phyloP scores from a whole-genome alignment of 345 rosid species.

The Clarkia xantiana region DNA sequence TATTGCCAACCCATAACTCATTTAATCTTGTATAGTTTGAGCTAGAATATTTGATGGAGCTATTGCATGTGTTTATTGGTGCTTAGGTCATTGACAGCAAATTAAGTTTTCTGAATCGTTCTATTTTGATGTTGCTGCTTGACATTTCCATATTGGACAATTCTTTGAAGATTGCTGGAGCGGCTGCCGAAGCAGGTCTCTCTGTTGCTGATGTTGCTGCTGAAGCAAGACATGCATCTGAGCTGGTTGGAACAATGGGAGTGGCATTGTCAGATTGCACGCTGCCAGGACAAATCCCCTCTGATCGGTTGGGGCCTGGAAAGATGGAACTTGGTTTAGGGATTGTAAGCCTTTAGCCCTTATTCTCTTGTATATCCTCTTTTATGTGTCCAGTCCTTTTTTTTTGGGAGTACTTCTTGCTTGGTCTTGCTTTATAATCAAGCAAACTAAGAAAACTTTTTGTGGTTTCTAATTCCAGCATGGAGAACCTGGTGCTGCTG shows the following conservation, averaged over 20 bases:
- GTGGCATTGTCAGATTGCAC: constrained; percentile 89
- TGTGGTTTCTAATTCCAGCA: constrained; percentile 40
- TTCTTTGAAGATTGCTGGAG: constrained; percentile 71
- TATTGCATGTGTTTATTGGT: too few relatives aligned
- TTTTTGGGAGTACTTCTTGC: too few relatives aligned
- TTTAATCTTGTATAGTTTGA: too few relatives aligned
- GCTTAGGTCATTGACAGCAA: too few relatives aligned
- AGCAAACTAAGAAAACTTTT: background rate
- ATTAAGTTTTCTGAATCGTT: too few relatives aligned
- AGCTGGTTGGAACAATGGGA: constrained; percentile 94
- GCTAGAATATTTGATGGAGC: too few relatives aligned
- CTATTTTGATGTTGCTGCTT: too few relatives aligned
- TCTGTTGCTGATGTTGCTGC: constrained; percentile 67
- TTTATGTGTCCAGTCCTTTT: too few relatives aligned
- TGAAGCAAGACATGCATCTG: constrained; percentile 78
- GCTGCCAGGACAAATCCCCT: constrained; percentile 71
- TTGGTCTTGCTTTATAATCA: too few relatives aligned
- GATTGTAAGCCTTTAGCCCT: constrained; percentile 42
- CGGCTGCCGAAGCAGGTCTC: constrained; percentile 86
- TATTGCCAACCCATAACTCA: too few relatives aligned
- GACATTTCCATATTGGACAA: constrained; percentile 4
- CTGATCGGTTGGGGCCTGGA: constrained; percentile 81
- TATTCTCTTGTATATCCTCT: background rate
- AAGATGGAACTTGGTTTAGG: constrained; percentile 98
- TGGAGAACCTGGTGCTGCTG: constrained; percentile 97